phyloP scores from a whole-genome alignment of 2,329 filamentous ascomycete species.

The Exophiala sp. region DNA sequence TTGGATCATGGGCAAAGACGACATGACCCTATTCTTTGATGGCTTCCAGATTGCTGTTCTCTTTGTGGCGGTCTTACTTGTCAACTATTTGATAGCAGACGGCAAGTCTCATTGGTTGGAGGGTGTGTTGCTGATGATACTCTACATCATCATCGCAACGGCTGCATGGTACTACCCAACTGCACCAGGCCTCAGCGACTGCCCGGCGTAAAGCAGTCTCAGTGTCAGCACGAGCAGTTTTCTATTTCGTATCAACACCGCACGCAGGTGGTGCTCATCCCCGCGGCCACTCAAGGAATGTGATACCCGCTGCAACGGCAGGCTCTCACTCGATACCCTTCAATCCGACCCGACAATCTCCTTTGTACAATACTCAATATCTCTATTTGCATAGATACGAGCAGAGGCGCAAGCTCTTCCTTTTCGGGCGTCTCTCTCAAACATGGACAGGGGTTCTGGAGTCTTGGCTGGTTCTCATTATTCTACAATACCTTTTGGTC shows the following conservation, averaged over 20 bases:
- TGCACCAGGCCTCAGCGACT: slow-evolving; percentile 22
- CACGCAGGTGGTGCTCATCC: no score
- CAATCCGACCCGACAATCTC: not conserved
- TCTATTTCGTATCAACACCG: no score
- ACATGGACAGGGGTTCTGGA: no score
- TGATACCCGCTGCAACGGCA: not conserved
- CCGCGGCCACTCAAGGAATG: not conserved
- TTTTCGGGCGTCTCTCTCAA: not conserved
- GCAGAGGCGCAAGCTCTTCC: not conserved
- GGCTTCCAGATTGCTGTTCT: slow-evolving; percentile 75
- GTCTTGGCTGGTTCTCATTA: no score
- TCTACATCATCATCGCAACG: slow-evolving; percentile 61
- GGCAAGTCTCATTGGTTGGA: slow-evolving; percentile 60
- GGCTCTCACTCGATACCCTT: not conserved
- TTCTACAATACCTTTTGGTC: no score
- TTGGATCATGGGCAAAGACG: slow-evolving; percentile 57
- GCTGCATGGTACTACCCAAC: slow-evolving; percentile 33
- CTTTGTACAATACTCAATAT: not conserved
- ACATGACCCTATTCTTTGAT: slow-evolving; percentile 78
- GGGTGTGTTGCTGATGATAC: slow-evolving; percentile 57
- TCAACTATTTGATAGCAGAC: slow-evolving; percentile 62
- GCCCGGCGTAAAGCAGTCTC: slow-evolving; percentile 3
- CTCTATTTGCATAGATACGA: not conserved
- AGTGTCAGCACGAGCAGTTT: not conserved
- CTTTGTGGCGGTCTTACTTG: slow-evolving; percentile 53